Percentiles rank a stretch among this genome's conserved stretches.
Conservation (phyloP, 768 basidiomycete species). For the Gelatoporia subvermispora region DNA sequence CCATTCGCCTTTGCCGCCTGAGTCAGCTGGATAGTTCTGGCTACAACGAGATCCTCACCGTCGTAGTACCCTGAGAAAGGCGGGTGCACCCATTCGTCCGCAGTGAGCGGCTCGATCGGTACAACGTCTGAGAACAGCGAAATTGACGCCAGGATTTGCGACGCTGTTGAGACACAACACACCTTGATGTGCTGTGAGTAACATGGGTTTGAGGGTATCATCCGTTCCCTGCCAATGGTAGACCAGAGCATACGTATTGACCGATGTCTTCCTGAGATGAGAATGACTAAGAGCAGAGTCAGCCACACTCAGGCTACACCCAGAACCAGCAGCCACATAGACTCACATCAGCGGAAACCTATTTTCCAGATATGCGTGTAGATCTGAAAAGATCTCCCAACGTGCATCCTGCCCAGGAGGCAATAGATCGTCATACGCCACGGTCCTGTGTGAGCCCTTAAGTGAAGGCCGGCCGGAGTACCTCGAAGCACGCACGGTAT, state of each 20-base stretch:
- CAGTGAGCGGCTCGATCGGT: constrained; percentile 39
- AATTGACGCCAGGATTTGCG: neutral
- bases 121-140: constrained; percentile 36
- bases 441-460: constrained; percentile 32
- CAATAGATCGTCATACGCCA: constrained; percentile 43
- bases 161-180: neutral
- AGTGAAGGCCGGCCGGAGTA: neutral
- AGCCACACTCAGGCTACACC: neutral
- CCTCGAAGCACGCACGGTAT: constrained; percentile 30
- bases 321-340: neutral
- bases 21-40: neutral
- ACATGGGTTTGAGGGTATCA: constrained; percentile 43
- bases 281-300: constrained; percentile 24
- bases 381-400: constrained; percentile 31
- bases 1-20: constrained; percentile 18
- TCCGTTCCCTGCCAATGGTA: constrained; percentile 56
- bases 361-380: constrained; percentile 35
- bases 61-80: constrained; percentile 46
- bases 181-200: constrained; percentile 54
- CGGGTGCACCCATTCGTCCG: constrained; percentile 41
- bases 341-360: constrained; percentile 62
- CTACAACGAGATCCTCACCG: constrained; percentile 11
- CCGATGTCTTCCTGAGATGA: constrained; percentile 39
- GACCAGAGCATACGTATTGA: constrained; percentile 58
- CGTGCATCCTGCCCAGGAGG: constrained; percentile 43